Conservation (phyloP, 73 alveolate species). For the Paramecium sexaurelia region DNA sequence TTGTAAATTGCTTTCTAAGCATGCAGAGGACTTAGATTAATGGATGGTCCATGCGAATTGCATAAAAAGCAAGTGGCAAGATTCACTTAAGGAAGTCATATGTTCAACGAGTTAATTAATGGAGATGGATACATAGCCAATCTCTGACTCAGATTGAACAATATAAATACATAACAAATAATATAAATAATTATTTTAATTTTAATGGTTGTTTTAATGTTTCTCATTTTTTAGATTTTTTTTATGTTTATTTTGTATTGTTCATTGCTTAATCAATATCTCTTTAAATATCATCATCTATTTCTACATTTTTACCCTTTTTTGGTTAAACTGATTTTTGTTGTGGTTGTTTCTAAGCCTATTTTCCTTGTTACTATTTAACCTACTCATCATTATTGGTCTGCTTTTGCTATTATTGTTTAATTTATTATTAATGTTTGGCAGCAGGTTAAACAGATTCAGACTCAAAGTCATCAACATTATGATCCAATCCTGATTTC, state of each 20-base stretch:
- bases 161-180: background rate
- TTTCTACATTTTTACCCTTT: background rate
- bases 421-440: background rate
- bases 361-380: background rate
- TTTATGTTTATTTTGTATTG: background rate
- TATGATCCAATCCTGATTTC: background rate
- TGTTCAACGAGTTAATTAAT: background rate
- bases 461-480: background rate
- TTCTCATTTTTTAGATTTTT: background rate
- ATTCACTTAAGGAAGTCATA: background rate
- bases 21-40: background rate
- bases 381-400: background rate
- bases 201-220: background rate
- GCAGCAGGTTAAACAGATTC: background rate
- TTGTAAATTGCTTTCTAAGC: background rate
- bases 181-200: background rate
- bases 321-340: background rate
- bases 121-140: background rate
- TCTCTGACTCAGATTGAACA: background rate
- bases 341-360: background rate
- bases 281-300: background rate
- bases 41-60: slow-evolving; percentile 9
- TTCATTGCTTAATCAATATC: slow-evolving; percentile 4
- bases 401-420: background rate
- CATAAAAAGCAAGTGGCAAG: background rate